phyloP scores from a whole-genome alignment of 208 protist genomes.

The Leptomonas pyrrhocoris region DNA sequence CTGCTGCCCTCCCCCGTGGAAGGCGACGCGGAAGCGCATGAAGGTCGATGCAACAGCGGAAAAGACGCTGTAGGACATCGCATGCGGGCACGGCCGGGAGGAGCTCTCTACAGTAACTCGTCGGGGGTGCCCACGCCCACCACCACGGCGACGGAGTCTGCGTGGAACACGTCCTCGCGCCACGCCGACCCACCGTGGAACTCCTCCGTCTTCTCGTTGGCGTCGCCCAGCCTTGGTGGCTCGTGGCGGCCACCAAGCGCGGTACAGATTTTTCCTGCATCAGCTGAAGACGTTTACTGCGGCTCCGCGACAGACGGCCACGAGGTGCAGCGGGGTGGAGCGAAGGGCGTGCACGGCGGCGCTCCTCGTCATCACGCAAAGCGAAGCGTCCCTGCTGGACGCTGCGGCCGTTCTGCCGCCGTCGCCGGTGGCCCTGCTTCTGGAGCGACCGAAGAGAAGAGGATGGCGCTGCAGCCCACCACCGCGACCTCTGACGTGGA shows the following conservation, averaged over 20 bases:
- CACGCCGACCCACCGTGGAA: not conserved
- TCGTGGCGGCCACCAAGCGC: constrained; percentile 12
- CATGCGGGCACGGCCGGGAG: not conserved
- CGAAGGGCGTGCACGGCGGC: not conserved
- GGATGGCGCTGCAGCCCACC: not conserved
- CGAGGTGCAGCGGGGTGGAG: not conserved
- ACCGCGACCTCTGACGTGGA: not conserved
- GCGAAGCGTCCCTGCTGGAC: not conserved
- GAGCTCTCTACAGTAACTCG: constrained; percentile 12
- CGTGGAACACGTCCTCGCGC: not conserved
- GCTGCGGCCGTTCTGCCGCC: not conserved
- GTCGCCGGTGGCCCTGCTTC: not conserved
- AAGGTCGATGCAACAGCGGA: not conserved
- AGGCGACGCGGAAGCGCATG: not conserved
- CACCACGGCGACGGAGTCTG: not conserved
- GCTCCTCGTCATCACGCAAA: not conserved
- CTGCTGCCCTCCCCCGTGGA: constrained; percentile 16
- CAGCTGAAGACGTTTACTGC: no score
- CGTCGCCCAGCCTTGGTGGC: not conserved
- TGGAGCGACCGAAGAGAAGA: not conserved
- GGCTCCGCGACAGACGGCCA: not conserved
- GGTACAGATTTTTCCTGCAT: not conserved
- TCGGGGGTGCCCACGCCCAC: constrained; percentile 12
- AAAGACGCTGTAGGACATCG: not conserved
- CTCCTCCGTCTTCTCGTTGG: not conserved